These are phyloP conservation scores for Claviceps pusilla DNA, from an alignment of 2,329 filamentous ascomycete genomes.

Conservation along the genomic window DNA sequence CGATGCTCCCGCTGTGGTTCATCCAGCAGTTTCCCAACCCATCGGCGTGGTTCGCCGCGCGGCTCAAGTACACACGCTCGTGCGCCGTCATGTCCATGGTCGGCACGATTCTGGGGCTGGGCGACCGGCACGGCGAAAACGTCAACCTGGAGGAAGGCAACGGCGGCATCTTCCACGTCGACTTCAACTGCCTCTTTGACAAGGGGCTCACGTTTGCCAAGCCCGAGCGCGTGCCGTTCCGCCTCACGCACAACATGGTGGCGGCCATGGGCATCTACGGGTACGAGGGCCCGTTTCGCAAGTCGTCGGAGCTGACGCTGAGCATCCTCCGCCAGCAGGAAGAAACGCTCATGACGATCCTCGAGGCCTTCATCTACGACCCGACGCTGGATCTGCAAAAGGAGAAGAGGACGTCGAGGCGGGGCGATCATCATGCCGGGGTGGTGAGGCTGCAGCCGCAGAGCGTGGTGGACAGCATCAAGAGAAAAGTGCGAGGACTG, in stretches of 20 bases:
- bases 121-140: slow-evolving; percentile 94
- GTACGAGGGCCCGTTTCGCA: slow-evolving; percentile 83
- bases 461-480: slow-evolving; percentile 79
- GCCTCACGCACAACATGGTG: slow-evolving; percentile 95
- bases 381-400: slow-evolving; percentile 81
- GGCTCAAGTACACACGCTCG: slow-evolving; percentile 79
- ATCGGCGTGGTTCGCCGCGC: slow-evolving; percentile 77
- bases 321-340: slow-evolving; percentile 75
- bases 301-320: slow-evolving; percentile 79
- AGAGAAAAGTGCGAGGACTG: slow-evolving; percentile 71
- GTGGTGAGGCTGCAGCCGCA: slow-evolving; percentile 38
- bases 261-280: slow-evolving; percentile 93
- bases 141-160: slow-evolving; percentile 88
- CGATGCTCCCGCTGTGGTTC: slow-evolving; percentile 88
- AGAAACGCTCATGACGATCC: slow-evolving; percentile 90
- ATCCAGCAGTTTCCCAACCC: slow-evolving; percentile 88
- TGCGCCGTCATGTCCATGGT: slow-evolving; percentile 99
- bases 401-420: slow-evolving; percentile 36
- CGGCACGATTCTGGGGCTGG: slow-evolving; percentile 81
- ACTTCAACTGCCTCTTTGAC: slow-evolving; percentile 99
- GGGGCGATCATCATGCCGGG: slow-evolving; percentile 17
- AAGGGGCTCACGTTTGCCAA: slow-evolving; percentile 92
- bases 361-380: slow-evolving; percentile 95
- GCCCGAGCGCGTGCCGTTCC: slow-evolving; percentile 88
- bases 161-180: slow-evolving; percentile 89